Base-by-base conservation (phyloP, 2,329 filamentous ascomycete species). In the Microdochium nivale region DNA sequence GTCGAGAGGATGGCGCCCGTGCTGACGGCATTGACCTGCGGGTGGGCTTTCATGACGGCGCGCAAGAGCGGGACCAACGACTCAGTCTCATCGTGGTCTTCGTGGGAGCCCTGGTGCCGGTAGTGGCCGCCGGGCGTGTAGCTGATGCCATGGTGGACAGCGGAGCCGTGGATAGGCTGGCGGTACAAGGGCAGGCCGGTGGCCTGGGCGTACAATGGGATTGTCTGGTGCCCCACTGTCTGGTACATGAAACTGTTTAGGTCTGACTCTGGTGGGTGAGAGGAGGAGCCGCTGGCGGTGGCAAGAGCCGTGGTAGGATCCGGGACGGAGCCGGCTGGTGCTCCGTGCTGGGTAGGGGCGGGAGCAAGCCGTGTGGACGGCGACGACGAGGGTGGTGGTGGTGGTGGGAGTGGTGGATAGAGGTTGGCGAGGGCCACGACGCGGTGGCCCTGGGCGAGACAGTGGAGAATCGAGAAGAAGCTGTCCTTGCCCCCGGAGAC, bases 221-320 rank as follows among this genome's bases (percentile, higher is more conserved):
- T 86, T 19, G 96, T 75, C 53, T 83, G 79, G 69, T 97, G 90
- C 13, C 94, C 94, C 54, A 96, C 88, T 2, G 94, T 99, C 74
- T 99, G 94, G 75, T 97, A 99, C 94, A 99, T 99, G 83, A 94
- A 97, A 72, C 91, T 96, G 69, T 99, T 90, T 60, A 95, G 78
- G 67, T 97, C 88, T 52, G 78, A 71, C 56, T 76, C 73, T 33
- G 78, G 73, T 4, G 67, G 65, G 25, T 65, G 67, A 5, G 58
- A 55, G 30, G 52, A 54, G 21, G 47, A 55, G 25, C 65, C 72
- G 48, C 62, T 66, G 47, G 74, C 65, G 27, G 49, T 40, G 32
- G 30, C 49, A 27, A 48, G 47, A 37, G 5, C 33, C 33, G 21
- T 19, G 40, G 40, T 23, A 19, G 40, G 19, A 11, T 19, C 14